Conservation (phyloP, 2,329 filamentous ascomycete species). For the Colletotrichum gigasporum region DNA sequence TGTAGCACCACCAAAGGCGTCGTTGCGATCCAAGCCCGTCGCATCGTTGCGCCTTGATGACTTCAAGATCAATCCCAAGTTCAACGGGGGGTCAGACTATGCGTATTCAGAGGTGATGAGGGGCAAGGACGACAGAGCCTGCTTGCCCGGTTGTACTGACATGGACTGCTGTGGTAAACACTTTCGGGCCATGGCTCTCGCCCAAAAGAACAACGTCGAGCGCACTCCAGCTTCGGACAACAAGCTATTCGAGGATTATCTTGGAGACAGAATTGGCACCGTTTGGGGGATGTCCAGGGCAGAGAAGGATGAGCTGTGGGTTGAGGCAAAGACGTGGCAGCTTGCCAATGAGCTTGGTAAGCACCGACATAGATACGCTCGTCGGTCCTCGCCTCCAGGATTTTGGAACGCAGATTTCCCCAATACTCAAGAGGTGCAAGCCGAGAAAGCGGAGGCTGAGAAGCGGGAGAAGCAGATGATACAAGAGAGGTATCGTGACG, state of each 20-base stretch:
- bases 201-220: conserved; percentile 53
- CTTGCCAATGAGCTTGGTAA: conserved; percentile 80
- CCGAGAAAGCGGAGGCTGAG: conserved; percentile 72
- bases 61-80: conserved; percentile 83
- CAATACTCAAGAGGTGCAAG: conserved; percentile 80
- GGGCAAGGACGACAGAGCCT: conserved; percentile 73
- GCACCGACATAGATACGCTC: conserved; percentile 79
- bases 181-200: conserved; percentile 73
- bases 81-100: conserved; percentile 76
- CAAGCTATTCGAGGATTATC: conserved; percentile 62
- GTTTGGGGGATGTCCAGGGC: conserved; percentile 64
- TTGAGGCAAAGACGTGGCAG: conserved; percentile 79
- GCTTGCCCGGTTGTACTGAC: conserved; percentile 78
- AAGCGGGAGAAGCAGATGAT: conserved; percentile 71
- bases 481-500: conserved; percentile 80
- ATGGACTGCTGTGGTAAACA: conserved; percentile 79
- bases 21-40: conserved; percentile 67
- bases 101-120: conserved; percentile 82
- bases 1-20: conserved; percentile 33
- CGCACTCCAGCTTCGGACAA: conserved; percentile 53
- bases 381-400: conserved; percentile 79
- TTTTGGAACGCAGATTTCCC: conserved; percentile 95
- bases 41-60: conserved; percentile 71
- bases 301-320: conserved; percentile 73
- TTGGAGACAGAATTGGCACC: conserved; percentile 68